Base-by-base conservation (phyloP, 2,329 filamentous ascomycete species). In the Calycina herbarum region DNA sequence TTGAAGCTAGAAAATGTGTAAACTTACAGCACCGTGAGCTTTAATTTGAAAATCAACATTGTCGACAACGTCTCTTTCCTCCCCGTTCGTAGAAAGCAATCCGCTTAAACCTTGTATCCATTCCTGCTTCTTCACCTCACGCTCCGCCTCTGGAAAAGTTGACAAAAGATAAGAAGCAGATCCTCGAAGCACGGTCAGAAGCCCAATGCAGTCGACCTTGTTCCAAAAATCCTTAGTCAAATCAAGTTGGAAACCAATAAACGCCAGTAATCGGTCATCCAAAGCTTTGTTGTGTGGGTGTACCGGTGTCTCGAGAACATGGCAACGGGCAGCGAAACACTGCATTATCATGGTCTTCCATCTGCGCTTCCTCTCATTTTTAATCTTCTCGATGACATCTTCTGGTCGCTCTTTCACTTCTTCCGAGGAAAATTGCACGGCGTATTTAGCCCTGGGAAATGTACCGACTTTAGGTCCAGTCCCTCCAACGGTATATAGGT, bases 41-140 rank as follows among this genome's bases (percentile, higher is more conserved):
- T 57, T 57, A 27, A 57, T 33, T 31, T 57, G 54, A n/a, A 57
- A 33, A 27, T 57, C 54, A 33, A 11, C 27, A 3, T 57, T 57
- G 13, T 57, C 54, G 5, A 11, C 27, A 11, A 17, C 17, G 1
- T 57, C 13, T 29, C 54, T 57, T 31, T 13, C 27, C 27, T 57
- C 27, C 6, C 54, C 54, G 7, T 11, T 20, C 2, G 27, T 27
- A 35, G 17, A 31, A 17, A 57, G 31, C 11, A 57, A 57, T 35
- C 17, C 13, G 2, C 8, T 33, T 27, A 57, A n/a, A 17, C 27
- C 54, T 7, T 17, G 6, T 4, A 31, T 35, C 24, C 27, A 57
- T 17, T 31, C 15, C 10, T 57, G 15, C 27, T 57, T 57, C 27
- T 57, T 57, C 27, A 3, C 27, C 8, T 17, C 11, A 7, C 27